phyloP scores from a whole-genome alignment of 305 asterid species.

The Stenogyne calaminthoides region DNA sequence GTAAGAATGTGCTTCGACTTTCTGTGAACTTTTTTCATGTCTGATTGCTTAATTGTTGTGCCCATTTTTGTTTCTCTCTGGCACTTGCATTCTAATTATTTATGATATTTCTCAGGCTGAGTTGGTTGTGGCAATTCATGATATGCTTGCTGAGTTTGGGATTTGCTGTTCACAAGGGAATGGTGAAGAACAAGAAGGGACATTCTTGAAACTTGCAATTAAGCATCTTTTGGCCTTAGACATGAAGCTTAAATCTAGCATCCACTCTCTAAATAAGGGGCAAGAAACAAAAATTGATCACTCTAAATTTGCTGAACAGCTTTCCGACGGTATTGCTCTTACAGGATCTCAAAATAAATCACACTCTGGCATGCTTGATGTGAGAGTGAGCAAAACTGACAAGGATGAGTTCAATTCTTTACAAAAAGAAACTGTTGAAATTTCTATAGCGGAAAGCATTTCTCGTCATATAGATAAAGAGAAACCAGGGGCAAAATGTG shows the following conservation, averaged over 20 bases:
- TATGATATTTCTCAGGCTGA: constrained; percentile 61
- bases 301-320: constrained; percentile 46
- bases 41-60: constrained; percentile 21
- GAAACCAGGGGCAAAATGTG: constrained; percentile 42
- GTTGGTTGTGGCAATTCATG: constrained; percentile 87
- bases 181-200: constrained; percentile 85
- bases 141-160: constrained; percentile 98
- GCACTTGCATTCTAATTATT: constrained; percentile 25
- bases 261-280: constrained; percentile 49
- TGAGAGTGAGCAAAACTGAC: constrained; percentile 41
- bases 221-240: constrained; percentile 87
- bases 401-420: constrained; percentile 38
- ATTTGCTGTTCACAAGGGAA: constrained; percentile 89
- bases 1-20: constrained; percentile 52
- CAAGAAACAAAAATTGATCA: constrained; percentile 47
- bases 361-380: constrained; percentile 40
- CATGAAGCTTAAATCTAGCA: constrained; percentile 82
- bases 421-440: constrained; percentile 43
- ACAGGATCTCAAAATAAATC: constrained; percentile 43
- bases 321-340: constrained; percentile 31
- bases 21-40: constrained; percentile 24
- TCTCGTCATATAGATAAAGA: constrained; percentile 44
- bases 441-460: constrained; percentile 41
- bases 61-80: constrained; percentile 22
- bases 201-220: constrained; percentile 93